Evolutionary conservation across 2,329 filamentous ascomycete genomes (phyloP).

Genomic region (Pyrenochaeta sp.): DNA sequence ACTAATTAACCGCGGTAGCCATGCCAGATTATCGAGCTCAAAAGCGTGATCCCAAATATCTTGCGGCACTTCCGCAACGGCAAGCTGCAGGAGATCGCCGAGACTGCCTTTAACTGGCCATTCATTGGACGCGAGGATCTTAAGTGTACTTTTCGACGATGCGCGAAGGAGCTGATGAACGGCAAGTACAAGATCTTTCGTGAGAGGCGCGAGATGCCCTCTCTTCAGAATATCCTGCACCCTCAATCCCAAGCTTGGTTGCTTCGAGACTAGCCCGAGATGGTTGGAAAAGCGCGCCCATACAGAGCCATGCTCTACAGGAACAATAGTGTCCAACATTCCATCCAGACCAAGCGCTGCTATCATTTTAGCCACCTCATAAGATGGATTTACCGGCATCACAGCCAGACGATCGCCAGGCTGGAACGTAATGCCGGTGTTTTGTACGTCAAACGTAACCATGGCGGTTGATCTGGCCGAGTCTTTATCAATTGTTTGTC

Average conservation of each 20-base stretch:
- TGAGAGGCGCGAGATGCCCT: conserved; percentile 35
- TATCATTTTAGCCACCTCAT: conserved; percentile 64
- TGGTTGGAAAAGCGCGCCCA: conserved; percentile 56
- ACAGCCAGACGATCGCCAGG: conserved; percentile 63
- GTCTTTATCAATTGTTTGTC: conserved; percentile 59
- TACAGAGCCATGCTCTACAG: conserved; percentile 48
- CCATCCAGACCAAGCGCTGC: conserved; percentile 60
- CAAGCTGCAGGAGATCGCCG: conserved; percentile 34
- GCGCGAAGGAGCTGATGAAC: conserved; percentile 33
- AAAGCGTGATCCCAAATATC: conserved; percentile 39
- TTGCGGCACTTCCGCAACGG: conserved; percentile 29
- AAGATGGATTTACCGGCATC: conserved; percentile 65
- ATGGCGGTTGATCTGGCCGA: conserved; percentile 57
- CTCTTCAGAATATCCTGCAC: conserved; percentile 34
- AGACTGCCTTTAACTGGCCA: conserved; percentile 35
- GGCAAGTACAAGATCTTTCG: conserved; percentile 33
- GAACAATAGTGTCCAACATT: conserved; percentile 51
- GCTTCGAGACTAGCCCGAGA: conserved; percentile 20
- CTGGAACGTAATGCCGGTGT: conserved; percentile 63
- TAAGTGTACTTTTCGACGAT: conserved; percentile 30
- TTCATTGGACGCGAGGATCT: conserved; percentile 34
- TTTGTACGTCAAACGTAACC: conserved; percentile 62
- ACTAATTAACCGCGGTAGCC: conserved; percentile 29
- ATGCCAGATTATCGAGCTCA: conserved; percentile 26
- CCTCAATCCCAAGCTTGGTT: conserved; percentile 17